phyloP scores from a whole-genome alignment of 306 rosid genomes.

The Crataegus laevigata region DNA sequence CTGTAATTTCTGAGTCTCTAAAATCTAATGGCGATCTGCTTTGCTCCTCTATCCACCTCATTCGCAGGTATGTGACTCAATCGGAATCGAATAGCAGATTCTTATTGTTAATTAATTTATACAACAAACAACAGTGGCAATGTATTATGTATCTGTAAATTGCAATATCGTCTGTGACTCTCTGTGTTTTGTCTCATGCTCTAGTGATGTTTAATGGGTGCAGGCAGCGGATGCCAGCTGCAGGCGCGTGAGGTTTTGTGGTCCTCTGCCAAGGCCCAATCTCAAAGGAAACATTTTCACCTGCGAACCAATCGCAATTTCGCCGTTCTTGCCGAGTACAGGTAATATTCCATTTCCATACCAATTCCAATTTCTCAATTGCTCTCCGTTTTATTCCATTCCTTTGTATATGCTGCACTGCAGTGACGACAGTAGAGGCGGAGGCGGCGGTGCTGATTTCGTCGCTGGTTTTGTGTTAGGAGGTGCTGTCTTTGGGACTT shows the following conservation, averaged over 20 bases:
- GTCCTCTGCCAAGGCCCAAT: conserved; percentile 25
- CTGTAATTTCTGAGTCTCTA: not conserved
- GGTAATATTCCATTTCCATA: conserved; percentile 11
- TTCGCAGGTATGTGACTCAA: not conserved
- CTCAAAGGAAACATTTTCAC: conserved; percentile 36
- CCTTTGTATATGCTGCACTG: not conserved
- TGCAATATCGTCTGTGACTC: not conserved
- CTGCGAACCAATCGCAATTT: conserved; percentile 32
- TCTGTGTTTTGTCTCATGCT: not conserved
- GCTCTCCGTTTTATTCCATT: not conserved
- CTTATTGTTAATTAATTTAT: not conserved
- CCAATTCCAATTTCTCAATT: not conserved
- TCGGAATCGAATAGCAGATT: not conserved
- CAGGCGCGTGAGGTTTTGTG: conserved; percentile 45
- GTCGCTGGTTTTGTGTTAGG: conserved; percentile 82
- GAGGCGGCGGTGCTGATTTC: conserved; percentile 74
- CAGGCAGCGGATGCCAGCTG: conserved; percentile 42
- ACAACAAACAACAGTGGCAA: not conserved
- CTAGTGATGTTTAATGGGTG: conserved; percentile 10
- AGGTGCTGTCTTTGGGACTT: conserved; percentile 81
- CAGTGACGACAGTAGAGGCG: conserved; percentile 56
- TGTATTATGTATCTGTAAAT: too few species aligned
- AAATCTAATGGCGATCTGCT: conserved; percentile 47
- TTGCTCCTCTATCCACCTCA: conserved; percentile 30
- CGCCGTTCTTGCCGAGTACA: conserved; percentile 54